Percentiles rank a stretch among this genome's conserved stretches.
Conservation (phyloP, 2,329 filamentous ascomycete genomes). For the Pseudogymnoascus sp. region DNA sequence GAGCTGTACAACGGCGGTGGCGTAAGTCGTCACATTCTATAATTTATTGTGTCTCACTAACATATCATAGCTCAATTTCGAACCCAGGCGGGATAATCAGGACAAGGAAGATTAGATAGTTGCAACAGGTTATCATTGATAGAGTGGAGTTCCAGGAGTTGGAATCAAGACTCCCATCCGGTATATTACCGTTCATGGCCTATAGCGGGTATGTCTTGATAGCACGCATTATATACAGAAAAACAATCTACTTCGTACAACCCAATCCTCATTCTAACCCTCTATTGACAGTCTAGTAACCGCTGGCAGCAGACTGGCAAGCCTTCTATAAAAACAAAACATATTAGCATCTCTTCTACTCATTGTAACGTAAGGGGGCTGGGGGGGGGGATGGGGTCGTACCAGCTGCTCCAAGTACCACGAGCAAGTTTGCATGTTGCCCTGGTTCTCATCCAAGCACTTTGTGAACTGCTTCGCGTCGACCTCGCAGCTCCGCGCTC, state of each 20-base stretch:
- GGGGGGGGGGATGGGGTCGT: constrained; percentile 19
- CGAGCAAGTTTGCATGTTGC: constrained; percentile 90
- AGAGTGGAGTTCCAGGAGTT: constrained; percentile 5
- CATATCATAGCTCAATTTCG: constrained; percentile 16
- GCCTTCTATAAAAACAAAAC: constrained; percentile 50
- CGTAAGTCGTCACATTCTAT: not conserved
- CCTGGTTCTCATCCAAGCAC: constrained; percentile 93
- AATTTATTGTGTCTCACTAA: constrained; percentile 2
- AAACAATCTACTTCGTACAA: constrained; percentile 1
- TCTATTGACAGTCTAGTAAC: constrained; percentile 45
- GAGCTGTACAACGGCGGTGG: constrained; percentile 9
- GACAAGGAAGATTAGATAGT: constrained; percentile 9
- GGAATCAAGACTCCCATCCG: constrained; percentile 7
- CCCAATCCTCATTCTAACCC: not conserved
- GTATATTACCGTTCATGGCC: constrained; percentile 5
- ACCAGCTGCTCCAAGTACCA: constrained; percentile 96
- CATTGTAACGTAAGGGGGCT: not conserved
- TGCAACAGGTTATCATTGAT: constrained; percentile 6
- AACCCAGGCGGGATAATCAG: constrained; percentile 15
- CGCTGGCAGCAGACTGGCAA: constrained; percentile 69
- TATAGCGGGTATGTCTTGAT: constrained; percentile 7
- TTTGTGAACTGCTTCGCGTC: constrained; percentile 82
- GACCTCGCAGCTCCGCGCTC: constrained; percentile 62
- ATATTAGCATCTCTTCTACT: constrained; percentile 24
- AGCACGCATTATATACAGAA: constrained; percentile 8